Conservation (phyloP, 345 rosid genomes). For the Reutealis trisperma region DNA sequence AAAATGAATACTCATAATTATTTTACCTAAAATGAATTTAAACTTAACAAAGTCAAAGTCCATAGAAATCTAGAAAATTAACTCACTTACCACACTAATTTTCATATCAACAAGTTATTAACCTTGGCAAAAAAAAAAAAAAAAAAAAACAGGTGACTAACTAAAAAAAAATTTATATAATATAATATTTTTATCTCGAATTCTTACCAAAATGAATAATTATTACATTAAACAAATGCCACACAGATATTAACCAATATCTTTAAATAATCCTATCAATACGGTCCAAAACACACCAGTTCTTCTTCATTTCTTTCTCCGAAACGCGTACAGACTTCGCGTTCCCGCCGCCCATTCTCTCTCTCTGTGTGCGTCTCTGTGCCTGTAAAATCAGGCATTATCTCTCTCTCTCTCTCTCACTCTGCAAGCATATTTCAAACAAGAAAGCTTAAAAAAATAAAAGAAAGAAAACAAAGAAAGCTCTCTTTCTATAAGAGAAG, state of each 20-base stretch:
- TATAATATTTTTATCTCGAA: no score
- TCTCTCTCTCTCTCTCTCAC: neutral
- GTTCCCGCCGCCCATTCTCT: neutral
- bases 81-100: no score
- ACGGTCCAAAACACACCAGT: neutral
- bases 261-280: conserved; percentile 6
- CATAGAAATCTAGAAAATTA: no score
- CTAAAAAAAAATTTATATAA: no score
- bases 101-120: no score
- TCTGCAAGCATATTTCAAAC: neutral
- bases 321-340: conserved; percentile 14
- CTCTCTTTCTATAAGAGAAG: neutral
- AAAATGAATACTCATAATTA: no score
- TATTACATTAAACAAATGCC: neutral
- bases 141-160: no score
- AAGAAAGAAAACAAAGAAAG: neutral
- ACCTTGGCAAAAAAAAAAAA: no score
- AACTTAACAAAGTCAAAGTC: no score
- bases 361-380: neutral
- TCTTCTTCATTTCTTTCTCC: neutral
- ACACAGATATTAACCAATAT: neutral
- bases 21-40: no score
- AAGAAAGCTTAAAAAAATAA: neutral
- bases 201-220: no score
- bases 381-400: neutral